These are phyloP conservation scores for Apiospora phragmitis DNA, from an alignment of 2,329 filamentous ascomycete species.

Conservation along the genomic window DNA sequence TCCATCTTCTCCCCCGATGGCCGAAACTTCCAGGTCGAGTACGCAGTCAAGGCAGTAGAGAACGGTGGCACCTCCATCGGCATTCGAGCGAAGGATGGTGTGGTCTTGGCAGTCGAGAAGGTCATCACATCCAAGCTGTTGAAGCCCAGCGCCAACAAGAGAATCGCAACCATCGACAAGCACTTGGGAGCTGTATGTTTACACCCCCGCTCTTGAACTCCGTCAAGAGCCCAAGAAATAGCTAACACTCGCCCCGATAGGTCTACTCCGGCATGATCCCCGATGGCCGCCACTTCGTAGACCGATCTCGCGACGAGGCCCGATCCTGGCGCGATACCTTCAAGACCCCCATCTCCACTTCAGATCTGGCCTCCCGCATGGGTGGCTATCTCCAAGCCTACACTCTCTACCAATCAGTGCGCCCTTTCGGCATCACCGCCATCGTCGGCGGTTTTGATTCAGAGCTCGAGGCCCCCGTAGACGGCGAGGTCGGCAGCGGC, in stretches of 20 bases:
- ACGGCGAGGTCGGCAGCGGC: constrained; percentile 85
- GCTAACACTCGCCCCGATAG: constrained; percentile 45
- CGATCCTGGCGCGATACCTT: constrained; percentile 88
- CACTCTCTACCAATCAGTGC: constrained; percentile 94
- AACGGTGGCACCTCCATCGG: constrained; percentile 95
- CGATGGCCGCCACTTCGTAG: constrained; percentile 92
- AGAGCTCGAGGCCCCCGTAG: constrained; percentile 80
- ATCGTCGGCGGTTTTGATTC: constrained; percentile 94
- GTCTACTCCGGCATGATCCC: constrained; percentile 93
- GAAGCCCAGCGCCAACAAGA: constrained; percentile 94
- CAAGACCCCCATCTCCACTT: constrained; percentile 89
- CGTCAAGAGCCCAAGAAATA: not conserved
- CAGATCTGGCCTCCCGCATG: constrained; percentile 88
- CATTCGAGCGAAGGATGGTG: constrained; percentile 95
- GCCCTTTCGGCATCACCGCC: constrained; percentile 93
- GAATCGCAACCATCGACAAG: constrained; percentile 91
- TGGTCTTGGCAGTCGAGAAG: constrained; percentile 96
- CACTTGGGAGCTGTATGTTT: constrained; percentile 85
- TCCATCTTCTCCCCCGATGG: constrained; percentile 99
- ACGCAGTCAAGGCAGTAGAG: constrained; percentile 97
- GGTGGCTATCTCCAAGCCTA: constrained; percentile 96
- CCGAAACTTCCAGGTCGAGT: constrained; percentile 99
- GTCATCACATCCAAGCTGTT: constrained; percentile 92
- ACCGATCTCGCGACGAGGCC: constrained; percentile 91
- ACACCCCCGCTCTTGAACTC: not conserved